Evolutionary conservation across 768 basidiomycete species (phyloP).

Genomic region (Tricholoma bakamatsutake): DNA sequence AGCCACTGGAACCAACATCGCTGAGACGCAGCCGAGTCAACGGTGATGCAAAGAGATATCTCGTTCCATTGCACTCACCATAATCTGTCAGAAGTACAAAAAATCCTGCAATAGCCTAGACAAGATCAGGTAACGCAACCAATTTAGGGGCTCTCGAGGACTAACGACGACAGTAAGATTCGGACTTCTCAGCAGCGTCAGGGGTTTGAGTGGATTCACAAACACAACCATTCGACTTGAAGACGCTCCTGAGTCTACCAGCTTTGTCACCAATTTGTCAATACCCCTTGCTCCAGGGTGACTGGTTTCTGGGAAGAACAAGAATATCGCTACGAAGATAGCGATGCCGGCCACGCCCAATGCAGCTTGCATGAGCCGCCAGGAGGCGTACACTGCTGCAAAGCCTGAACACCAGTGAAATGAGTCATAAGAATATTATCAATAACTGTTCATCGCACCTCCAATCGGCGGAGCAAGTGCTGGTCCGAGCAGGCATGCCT

Average conservation of each 20-base stretch:
- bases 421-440: conserved; percentile 8
- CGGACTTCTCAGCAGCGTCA: too few relatives aligned
- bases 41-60: conserved; percentile 1
- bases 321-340: conserved; percentile 24
- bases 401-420: conserved; percentile 31
- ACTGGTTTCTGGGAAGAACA: conserved; percentile 43
- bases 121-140: background rate
- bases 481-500: conserved; percentile 10
- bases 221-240: conserved; percentile 18
- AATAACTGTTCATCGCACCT: conserved; percentile 18
- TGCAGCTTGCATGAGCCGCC: conserved; percentile 50
- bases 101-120: conserved; percentile 9
- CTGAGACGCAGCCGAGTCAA: conserved; percentile 27
- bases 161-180: too few relatives aligned
- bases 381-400: conserved; percentile 52
- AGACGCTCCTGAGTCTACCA: conserved; percentile 3
- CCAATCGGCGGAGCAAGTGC: conserved; percentile 29
- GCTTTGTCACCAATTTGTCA: conserved; percentile 22
- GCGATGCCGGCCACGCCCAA: conserved; percentile 35
- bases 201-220: conserved; percentile 39
- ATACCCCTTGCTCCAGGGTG: conserved; percentile 36
- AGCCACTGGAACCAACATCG: conserved; percentile 30
- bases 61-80: conserved; percentile 18
- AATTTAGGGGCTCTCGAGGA: too few relatives aligned
- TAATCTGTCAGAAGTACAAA: conserved; percentile 21